Base-by-base conservation (phyloP, 768 basidiomycete species). In the Naganishia antarctica region DNA sequence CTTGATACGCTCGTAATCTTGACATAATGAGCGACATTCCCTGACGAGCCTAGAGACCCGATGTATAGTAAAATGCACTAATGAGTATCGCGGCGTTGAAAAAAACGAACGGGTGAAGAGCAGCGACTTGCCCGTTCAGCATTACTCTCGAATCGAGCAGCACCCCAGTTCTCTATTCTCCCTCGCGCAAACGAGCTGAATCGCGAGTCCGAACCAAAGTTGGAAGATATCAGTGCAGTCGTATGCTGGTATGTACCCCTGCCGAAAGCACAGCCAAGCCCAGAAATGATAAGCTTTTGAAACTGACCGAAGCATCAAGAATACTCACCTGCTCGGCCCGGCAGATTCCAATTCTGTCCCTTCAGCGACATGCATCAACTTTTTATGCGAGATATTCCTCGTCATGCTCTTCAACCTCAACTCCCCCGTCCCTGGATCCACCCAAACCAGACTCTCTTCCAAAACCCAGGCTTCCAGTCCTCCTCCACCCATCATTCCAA, bases 301-400 rank as follows among this genome's bases (percentile, higher is more conserved):
- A n/a, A n/a, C 21, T 4, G 13, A 21, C 26, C 44, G 21, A 15
- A 29, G 47, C 16, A 11, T 23, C 13, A 53, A 41, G 9, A 11
- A 60, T 2, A 51, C 23, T 59, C 34, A 51, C 49, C 47, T 53
- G 18, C 13, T 40, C 62, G 57, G n/a, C 51, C n/a, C 51, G 32
- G 83, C 81, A 68, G 88, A 88, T 40, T 82, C 81, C 69, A 94
- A 84, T 59, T 83, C 80, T 23, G 89, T 86, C 5, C 84, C 84
- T 78, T 98, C 93, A 68, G 90, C 85, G 34, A 94, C 87, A 72
- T 90, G 86, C 89, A 98, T 87, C 58, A 94, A 84, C 79, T 92
- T 94, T 73, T 90, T 87, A 78, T 93, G 89, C 76, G 94, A 91
- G 62, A 98, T 81, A 76, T 98, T 98, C 77, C 84, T 86, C 18